Evolutionary conservation across 1,284 basidiomycete genomes (phyloP), one percentile per base, ranked within the genome.

Genomic region (Leccinum cinnamomeum): DNA sequence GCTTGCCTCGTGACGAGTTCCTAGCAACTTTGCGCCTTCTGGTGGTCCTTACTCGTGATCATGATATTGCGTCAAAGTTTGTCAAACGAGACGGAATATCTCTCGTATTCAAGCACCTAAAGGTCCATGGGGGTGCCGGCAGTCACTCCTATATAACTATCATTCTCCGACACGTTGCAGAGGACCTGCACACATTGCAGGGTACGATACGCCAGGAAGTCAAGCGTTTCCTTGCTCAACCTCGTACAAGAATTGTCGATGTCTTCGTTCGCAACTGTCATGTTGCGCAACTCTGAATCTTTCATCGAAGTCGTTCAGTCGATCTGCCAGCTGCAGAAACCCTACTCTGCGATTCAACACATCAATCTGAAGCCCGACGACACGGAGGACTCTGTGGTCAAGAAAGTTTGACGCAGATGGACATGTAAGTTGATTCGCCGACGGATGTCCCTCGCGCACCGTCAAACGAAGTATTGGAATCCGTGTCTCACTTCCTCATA

Each of bases 101-200:
- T 0, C 73, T 81, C n/a, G 79, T 96, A n/a, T 87, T 95, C 75
- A 82, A 83, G 62, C 83, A 87, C 50, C 78, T 92, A 64, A 86
- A 84, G 64, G 74, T 79, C 7, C 81, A 87, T 0, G 77, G 86
- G 16, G 84, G 87, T 1, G 74, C 82, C 46, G 88, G 90, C 30
- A 91, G 90, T 66, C 92, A 95, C 62, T 87, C 92, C 0, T 92
- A 95, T 73, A 85, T 95, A 55, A 87, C 90, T 20, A 92, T 93
- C 70, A 90, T 98, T 62, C 80, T 98, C 18, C 91, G 97, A 3
- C 97, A 99, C 74, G 79, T 94, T 59, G 86, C 97, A 58, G 97
- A 99, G 76, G 91, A 95, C 67, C 72, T 81, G 5, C 72, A 78
- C 6, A 85, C 84, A 2, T 75, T 98, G 35, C 83, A 86, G 60